phyloP scores from a whole-genome alignment of 2,329 filamentous ascomycete genomes.

The Paramyrothecium roridum region DNA sequence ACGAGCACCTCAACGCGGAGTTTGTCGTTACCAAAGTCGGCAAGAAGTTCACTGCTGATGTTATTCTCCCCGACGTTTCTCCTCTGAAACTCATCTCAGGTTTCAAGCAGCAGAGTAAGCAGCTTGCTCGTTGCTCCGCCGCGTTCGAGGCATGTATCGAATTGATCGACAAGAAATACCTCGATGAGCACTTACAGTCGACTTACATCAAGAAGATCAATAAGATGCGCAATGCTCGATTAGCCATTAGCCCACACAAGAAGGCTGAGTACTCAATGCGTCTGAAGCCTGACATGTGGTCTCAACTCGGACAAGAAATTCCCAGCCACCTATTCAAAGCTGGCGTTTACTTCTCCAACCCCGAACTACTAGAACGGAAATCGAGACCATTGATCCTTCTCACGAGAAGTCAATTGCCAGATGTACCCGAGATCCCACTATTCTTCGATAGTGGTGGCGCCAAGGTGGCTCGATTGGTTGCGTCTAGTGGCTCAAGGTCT shows the following conservation, averaged over 20 bases:
- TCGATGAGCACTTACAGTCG: constrained; percentile 74
- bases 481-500: constrained; percentile 39
- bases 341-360: constrained; percentile 55
- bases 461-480: constrained; percentile 53
- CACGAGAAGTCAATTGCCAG: constrained; percentile 62
- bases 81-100: constrained; percentile 68
- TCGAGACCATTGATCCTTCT: constrained; percentile 68
- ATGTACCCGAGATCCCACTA: constrained; percentile 65
- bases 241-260: constrained; percentile 80
- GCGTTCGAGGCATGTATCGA: constrained; percentile 79
- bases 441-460: constrained; percentile 64
- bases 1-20: constrained; percentile 37
- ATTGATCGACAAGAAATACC: constrained; percentile 61
- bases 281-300: constrained; percentile 76
- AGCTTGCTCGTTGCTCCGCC: constrained; percentile 80
- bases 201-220: constrained; percentile 70
- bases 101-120: constrained; percentile 62
- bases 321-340: constrained; percentile 59
- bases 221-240: constrained; percentile 78
- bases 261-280: constrained; percentile 72
- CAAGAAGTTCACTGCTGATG: constrained; percentile 69
- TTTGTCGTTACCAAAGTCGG: constrained; percentile 60
- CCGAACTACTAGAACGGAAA: constrained; percentile 51
- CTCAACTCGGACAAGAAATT: constrained; percentile 27
- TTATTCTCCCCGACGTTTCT: constrained; percentile 72